A percentile compares a stretch with the other conserved stretches of the same genome.
Evolutionary conservation across 257 asterid genomes (phyloP).

Genomic region (Fraxinus cuspidata): DNA sequence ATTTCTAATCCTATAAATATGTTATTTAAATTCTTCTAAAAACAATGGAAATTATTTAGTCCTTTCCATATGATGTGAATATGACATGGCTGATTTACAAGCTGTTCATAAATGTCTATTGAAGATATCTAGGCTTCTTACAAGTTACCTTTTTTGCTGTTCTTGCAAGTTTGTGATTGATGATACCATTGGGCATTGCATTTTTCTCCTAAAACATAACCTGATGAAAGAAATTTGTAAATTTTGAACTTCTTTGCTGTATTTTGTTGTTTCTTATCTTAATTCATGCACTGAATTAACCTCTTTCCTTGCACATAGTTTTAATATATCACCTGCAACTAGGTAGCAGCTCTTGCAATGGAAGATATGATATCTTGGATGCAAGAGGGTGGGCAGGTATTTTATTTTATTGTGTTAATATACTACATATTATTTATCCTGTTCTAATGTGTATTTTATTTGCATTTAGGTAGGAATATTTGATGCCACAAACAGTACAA

Average conservation of each 20-base stretch:
- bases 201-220: neutral
- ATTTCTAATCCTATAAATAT: neutral
- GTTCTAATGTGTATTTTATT: slow-evolving; percentile 29
- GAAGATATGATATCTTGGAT: slow-evolving; percentile 99
- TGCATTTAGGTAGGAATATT: slow-evolving; percentile 85
- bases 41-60: neutral
- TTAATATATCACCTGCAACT: slow-evolving; percentile 75
- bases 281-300: slow-evolving; percentile 43
- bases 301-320: slow-evolving; percentile 67
- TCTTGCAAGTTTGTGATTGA: neutral
- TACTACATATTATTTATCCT: slow-evolving; percentile 22
- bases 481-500: slow-evolving; percentile 96
- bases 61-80: neutral
- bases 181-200: neutral
- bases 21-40: neutral
- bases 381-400: slow-evolving; percentile 99
- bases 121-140: slow-evolving; percentile 1
- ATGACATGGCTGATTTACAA: neutral
- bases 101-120: neutral
- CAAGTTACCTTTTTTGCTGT: neutral
- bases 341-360: slow-evolving; percentile 99
- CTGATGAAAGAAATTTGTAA: neutral
- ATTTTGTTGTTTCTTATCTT: slow-evolving; percentile 9
- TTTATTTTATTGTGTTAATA: slow-evolving; percentile 13
- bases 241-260: slow-evolving; percentile 6